Evolutionary conservation across 73 alveolate species (phyloP), one percentile per base, ranked within the genome.

Genomic region (Uronychia binucleata): DNA sequence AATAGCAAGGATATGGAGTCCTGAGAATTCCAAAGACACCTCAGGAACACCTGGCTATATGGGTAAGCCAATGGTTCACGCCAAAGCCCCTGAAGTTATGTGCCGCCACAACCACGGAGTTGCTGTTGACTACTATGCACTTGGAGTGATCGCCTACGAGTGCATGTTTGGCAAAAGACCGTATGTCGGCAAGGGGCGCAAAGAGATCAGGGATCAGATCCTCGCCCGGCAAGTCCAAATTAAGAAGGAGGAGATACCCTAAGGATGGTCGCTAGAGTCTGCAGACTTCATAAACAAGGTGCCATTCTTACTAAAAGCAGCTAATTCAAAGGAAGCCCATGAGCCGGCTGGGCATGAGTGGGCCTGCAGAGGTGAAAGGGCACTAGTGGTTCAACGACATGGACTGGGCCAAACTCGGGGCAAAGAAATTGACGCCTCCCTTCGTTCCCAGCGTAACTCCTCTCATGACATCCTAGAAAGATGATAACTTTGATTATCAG

Each of bases 301-400:
- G 88, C 34, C 1, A 75, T 33, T 74, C 11, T 8, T 33, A 59
- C 26, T 13, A 11, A 33, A 28, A 35, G 33, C 33, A 80, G 83
- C 81, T 84, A 29, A 83, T 86, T n/a, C 87, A 90, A 83, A 92
- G 99, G 75, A 96, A 96, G 76, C 99, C 99, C 14, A 84, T 79
- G 33, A 88, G 96, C 79, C 86, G 99, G 74, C 90, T 98, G 31
- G 99, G 99, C 0, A 85, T 93, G 77, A 82, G 88, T 58, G 99
- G 99, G 25, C 98, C 99, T 30, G 86, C 32, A 57, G 99, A 98
- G 93, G 97, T 98, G 59, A 95, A 94, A 85, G 75, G 87, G 46
- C 99, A 98, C 91, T 97, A 98, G n/a, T 98, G 99, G 99, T 90
- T 98, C 35, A 86, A 75, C 35, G 97, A 96, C 85, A 94, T 93